phyloP scores from a whole-genome alignment of 345 rosid genomes.

The Ceriops zippeliana region DNA sequence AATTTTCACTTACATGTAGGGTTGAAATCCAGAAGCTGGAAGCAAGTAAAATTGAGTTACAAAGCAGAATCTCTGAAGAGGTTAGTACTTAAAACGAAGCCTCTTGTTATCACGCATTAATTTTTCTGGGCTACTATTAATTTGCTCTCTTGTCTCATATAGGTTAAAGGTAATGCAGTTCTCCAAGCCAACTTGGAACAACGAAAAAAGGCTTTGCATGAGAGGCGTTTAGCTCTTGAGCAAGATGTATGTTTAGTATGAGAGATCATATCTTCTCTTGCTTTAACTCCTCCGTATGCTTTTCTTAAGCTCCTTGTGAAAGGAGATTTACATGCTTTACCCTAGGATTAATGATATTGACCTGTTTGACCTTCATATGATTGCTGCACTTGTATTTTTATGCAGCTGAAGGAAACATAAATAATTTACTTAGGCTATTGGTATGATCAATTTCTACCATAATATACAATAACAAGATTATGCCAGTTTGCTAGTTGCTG shows the following conservation, averaged over 20 bases:
- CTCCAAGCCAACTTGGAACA: constrained; percentile 59
- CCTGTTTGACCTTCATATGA: neutral
- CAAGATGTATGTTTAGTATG: constrained; percentile 57
- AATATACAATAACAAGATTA: too few relatives aligned
- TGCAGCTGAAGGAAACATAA: neutral
- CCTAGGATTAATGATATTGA: neutral
- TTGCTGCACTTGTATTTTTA: neutral
- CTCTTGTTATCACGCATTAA: constrained; percentile 4
- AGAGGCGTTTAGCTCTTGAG: constrained; percentile 66
- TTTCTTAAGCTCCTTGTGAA: constrained; percentile 2
- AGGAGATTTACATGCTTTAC: neutral
- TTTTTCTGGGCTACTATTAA: constrained; percentile 5
- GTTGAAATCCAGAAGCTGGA: constrained; percentile 68
- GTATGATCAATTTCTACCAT: neutral
- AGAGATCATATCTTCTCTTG: neutral
- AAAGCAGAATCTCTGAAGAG: constrained; percentile 64
- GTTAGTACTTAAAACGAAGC: constrained; percentile 27
- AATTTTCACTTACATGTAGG: constrained; percentile 32
- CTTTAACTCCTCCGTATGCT: neutral
- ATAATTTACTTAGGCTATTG: neutral
- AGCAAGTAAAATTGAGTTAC: constrained; percentile 57
- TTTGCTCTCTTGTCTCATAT: constrained; percentile 11
- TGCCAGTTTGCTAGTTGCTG: too few relatives aligned
- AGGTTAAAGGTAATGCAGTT: constrained; percentile 62
- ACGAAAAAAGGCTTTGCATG: constrained; percentile 60